These are phyloP conservation scores for Madurella fahalii DNA, from an alignment of 2,329 filamentous ascomycete genomes.

Conservation along the genomic window DNA sequence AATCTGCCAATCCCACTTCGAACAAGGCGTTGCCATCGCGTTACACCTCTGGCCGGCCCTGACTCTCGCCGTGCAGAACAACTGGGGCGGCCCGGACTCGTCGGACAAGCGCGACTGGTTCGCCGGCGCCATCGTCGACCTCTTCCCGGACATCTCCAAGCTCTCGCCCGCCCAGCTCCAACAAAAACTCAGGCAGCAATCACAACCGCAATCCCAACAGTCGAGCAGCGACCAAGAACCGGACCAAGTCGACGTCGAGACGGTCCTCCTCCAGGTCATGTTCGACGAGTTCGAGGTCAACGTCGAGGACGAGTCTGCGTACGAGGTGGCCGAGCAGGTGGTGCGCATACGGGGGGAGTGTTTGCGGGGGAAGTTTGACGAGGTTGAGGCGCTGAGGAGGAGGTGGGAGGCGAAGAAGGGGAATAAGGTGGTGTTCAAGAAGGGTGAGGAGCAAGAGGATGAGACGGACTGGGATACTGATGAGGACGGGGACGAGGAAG, in stretches of 20 bases:
- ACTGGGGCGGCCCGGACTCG: constrained; percentile 82
- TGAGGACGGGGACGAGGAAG: constrained; percentile 48
- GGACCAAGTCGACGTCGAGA: constrained; percentile 76
- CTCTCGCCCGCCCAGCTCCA: constrained; percentile 30
- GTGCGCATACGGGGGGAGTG: constrained; percentile 63
- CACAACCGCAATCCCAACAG: constrained; percentile 11
- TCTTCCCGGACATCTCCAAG: constrained; percentile 65
- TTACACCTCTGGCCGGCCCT: constrained; percentile 87
- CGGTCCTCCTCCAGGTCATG: constrained; percentile 84
- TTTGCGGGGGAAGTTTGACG: constrained; percentile 60
- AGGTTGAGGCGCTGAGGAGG: constrained; percentile 59
- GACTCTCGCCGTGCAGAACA: constrained; percentile 77
- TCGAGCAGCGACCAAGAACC: constrained; percentile 43
- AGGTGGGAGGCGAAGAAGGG: constrained; percentile 60
- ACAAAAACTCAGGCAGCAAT: constrained; percentile 18
- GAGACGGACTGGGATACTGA: constrained; percentile 60
- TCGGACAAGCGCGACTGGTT: constrained; percentile 95
- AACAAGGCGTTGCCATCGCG: constrained; percentile 79
- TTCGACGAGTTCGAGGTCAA: constrained; percentile 92
- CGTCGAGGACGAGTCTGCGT: constrained; percentile 83
- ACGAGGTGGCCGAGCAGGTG: constrained; percentile 68
- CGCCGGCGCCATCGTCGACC: constrained; percentile 77
- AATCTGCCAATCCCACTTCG: constrained; percentile 64
- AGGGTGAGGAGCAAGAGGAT: constrained; percentile 51
- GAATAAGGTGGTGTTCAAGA: constrained; percentile 54